Evolutionary conservation across 345 rosid species (phyloP), one percentile per base, ranked within the genome.

Genomic region (Citrus australasica): DNA sequence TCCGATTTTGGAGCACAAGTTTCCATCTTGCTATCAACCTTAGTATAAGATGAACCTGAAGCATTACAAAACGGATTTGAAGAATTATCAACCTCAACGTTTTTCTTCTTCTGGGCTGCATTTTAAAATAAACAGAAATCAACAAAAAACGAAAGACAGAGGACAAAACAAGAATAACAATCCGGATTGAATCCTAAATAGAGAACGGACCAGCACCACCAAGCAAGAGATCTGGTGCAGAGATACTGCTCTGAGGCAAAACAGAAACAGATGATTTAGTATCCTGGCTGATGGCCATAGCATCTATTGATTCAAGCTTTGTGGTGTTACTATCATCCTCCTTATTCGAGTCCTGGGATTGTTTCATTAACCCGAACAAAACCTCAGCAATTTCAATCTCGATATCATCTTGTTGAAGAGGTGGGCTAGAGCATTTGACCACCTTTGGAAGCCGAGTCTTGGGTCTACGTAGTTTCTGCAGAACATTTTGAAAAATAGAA

Each of bases 301-400:
- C 75, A 78, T 85, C 83, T 66, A 74, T 78, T 51, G 77, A 58
- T 71, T 84, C 84, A 19, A 65, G 81, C 56, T 79, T 78, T 70
- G 70, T 74, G 6, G 37, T 42, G 58, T 46, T 64, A 74, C 81
- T 82, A 72, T 81, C 83, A 67, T 83, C 82, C 22, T 84, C 86
- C 40, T 84, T 78, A 82, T 77, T 79, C 32, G 83, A 73, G 79
- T 76, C 61, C 37, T 68, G 87, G 25, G 89, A 75, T 32, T 88
- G 92, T 76, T 81, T 88, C 83, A 21, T 86, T 63, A 91, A 64
- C 13, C 90, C 90, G 28, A 75, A 91, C 62, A 89, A 82, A 59
- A 91, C 89, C 80, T 91, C 90, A 0, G 94, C 94, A 35, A 91
- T 86, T 79, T 91, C 92, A 75, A 91, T 82, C 88, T 91, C 94